A percentile compares a stretch with the other conserved stretches of the same genome.
These are phyloP conservation scores for Ammopiptanthus mongolicus DNA, from an alignment of 306 rosid genomes.

Conservation along the genomic window DNA sequence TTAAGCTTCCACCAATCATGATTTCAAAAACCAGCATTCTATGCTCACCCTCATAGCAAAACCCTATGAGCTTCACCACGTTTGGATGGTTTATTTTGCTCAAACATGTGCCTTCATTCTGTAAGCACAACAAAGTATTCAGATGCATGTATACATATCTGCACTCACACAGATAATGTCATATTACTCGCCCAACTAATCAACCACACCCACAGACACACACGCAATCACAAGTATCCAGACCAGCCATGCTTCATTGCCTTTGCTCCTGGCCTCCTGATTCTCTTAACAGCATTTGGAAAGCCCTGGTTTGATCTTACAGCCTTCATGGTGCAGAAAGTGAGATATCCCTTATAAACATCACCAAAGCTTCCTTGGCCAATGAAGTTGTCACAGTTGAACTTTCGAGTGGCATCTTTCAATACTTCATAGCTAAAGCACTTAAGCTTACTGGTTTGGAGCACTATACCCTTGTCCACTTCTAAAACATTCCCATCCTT, in stretches of 20 bases:
- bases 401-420: conserved; percentile 34
- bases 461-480: background rate
- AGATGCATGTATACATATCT: background rate
- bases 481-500: background rate
- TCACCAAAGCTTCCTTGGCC: conserved; percentile 49
- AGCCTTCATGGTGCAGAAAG: conserved; percentile 18
- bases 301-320: conserved; percentile 24
- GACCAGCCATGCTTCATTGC: conserved; percentile 45
- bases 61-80: conserved; percentile 54
- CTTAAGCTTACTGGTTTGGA: background rate
- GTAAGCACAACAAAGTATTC: conserved; percentile 12
- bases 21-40: conserved; percentile 54
- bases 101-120: conserved; percentile 48
- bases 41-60: conserved; percentile 42
- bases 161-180: background rate
- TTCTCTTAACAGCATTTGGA: conserved; percentile 41
- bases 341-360: conserved; percentile 36
- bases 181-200: background rate
- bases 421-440: conserved; percentile 20
- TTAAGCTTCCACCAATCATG: conserved; percentile 51
- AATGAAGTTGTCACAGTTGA: conserved; percentile 30
- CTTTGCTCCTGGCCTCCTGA: conserved; percentile 25
- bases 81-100: conserved; percentile 45
- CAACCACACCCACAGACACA: background rate
- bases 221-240: background rate